Evolutionary conservation across 768 basidiomycete genomes (phyloP), one percentile per base, ranked within the genome.

Genomic region (Leccinellum luteum): DNA sequence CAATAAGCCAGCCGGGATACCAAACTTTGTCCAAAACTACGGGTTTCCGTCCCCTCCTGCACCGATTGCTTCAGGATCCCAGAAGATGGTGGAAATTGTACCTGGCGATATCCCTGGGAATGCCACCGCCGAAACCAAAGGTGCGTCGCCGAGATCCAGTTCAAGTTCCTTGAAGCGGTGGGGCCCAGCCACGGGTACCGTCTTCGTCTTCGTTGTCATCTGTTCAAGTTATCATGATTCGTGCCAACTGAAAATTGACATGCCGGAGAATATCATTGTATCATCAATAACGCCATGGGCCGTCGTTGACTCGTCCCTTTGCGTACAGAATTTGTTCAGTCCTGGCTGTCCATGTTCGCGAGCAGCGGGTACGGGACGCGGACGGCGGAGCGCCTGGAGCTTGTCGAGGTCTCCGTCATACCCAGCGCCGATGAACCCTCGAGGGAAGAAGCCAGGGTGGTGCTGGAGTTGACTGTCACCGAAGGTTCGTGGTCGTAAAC

Each of bases 381-480:
- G 17, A 56, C 60, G 10, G 38, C 44, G 17, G 54, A 57, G 8
- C 14, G 12, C 1, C 15, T 73, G 50, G 49, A 68, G 8, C 59
- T 74, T 14, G 57, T 60, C 32, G 80, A 82, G 34, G 75, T 81
- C 3, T 78, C 78, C 32, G 61, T 81, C 41, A 51, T 69, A 4
- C 61, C 73, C 14, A 76, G 71, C 32, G 56, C 61, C 3, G 71
- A 77, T n/a, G 77, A 80, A 53, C 67, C 70, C 0, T 6, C 57
- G 44, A 76, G 64, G 59, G 67, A 66, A 27, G 76, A 78, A 57
- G 75, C 72, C 14, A 73, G 68, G 45, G 72, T 80, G 48, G 71
- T 76, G 4, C 69, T 73, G 45, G 78, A 82, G 61, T 66, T 75
- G 51, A 72, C 74, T 12, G 80, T 81, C 50, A 78, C 72, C 0